Conservation (phyloP, 306 rosid genomes). For the Fagus crenata region DNA sequence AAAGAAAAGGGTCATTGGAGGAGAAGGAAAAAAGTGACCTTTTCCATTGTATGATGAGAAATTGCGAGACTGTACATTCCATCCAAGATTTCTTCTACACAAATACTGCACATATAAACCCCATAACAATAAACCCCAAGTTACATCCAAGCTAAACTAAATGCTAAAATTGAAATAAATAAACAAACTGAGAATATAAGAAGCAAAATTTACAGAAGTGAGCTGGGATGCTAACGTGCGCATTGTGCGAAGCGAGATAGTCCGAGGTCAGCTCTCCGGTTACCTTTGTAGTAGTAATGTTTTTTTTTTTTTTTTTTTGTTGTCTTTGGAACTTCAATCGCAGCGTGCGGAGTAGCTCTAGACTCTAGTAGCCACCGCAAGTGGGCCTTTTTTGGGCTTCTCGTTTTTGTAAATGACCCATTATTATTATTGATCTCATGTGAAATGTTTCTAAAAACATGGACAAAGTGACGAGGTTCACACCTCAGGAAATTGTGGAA, state of each 20-base stretch:
- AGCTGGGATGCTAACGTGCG: conserved; percentile 53
- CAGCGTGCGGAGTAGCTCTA: too few species aligned
- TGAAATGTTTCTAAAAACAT: too few species aligned
- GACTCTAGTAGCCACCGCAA: too few species aligned
- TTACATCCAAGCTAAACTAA: neutral
- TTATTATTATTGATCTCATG: too few species aligned
- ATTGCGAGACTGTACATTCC: conserved; percentile 46
- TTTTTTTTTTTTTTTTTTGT: too few species aligned
- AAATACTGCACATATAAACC: conserved; percentile 48
- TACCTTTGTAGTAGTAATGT: neutral
- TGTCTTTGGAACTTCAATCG: too few species aligned
- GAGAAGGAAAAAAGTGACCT: conserved; percentile 42
- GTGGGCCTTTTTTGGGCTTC: too few species aligned
- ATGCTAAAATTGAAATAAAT: neutral
- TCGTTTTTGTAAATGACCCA: too few species aligned
- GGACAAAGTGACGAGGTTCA: too few species aligned
- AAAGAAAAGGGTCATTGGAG: neutral
- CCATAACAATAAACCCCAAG: neutral
- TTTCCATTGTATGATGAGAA: conserved; percentile 46
- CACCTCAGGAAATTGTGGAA: too few species aligned
- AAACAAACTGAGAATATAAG: neutral
- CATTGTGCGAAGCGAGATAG: conserved; percentile 40
- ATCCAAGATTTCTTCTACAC: conserved; percentile 43
- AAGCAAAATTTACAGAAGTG: conserved; percentile 37
- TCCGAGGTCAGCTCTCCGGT: neutral